phyloP scores from a whole-genome alignment of 306 rosid species.

The Pterocarpus santalinus region DNA sequence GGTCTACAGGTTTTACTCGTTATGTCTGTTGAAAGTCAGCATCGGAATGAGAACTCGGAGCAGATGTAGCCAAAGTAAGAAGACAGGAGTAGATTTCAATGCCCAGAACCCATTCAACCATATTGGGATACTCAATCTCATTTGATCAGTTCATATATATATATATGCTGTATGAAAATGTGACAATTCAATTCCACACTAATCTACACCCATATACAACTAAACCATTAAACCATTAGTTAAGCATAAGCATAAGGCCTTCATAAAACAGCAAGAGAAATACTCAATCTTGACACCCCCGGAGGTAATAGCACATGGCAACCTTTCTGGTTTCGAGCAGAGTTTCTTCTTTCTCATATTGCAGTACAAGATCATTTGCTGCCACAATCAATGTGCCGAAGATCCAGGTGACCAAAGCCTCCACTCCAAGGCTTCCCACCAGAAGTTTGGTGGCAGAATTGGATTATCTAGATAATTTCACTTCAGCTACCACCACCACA shows the following conservation, averaged over 20 bases:
- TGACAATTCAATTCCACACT: slow-evolving; percentile 26
- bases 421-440: slow-evolving; percentile 48
- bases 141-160: slow-evolving; percentile 1
- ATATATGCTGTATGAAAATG: slow-evolving; percentile 5
- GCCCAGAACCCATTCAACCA: neutral
- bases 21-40: slow-evolving; percentile 63
- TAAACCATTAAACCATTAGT: slow-evolving; percentile 8
- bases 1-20: slow-evolving; percentile 52
- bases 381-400: slow-evolving; percentile 49
- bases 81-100: neutral
- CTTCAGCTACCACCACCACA: slow-evolving; percentile 27
- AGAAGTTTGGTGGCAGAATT: slow-evolving; percentile 52
- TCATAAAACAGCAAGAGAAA: slow-evolving; percentile 21
- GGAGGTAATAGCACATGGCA: slow-evolving; percentile 52
- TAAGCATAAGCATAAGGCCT: slow-evolving; percentile 23
- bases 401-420: slow-evolving; percentile 38
- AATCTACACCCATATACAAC: neutral
- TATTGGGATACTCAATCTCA: neutral
- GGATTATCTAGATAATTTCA: slow-evolving; percentile 44
- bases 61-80: slow-evolving; percentile 37
- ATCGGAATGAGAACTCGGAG: slow-evolving; percentile 35
- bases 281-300: neutral
- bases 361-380: slow-evolving; percentile 36
- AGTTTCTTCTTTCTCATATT: slow-evolving; percentile 38
- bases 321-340: slow-evolving; percentile 43